Evolutionary conservation across 345 rosid genomes (phyloP), one percentile per base, ranked within the genome.

Genomic region (Ricinus communis): DNA sequence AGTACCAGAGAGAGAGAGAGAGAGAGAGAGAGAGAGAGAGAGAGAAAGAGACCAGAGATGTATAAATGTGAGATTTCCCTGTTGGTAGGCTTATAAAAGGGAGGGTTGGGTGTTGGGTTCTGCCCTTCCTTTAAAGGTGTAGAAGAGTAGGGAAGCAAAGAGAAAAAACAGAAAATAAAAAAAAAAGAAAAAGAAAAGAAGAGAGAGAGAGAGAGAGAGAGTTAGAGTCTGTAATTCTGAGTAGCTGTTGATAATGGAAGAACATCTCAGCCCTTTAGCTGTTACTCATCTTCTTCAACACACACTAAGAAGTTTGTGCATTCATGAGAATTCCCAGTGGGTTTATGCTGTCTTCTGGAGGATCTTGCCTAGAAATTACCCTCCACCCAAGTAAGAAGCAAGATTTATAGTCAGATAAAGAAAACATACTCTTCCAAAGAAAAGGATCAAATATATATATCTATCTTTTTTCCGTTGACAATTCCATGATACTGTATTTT

Each of bases 341-440:
- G 96, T 94, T 84, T 94, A 94, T 86, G 98, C 97, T 67, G 98
- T 94, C 71, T 94, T 94, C 65, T 94, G 98, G 98, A 90, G 98
- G 85, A 90, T 94, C 92, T 85, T 94, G 78, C 98, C 98, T 65
- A 88, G 98, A 74, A 94, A 91, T 60, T 94, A 94, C 77, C 98
- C 98, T 30, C 97, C 98, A 54, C 98, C 98, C 79, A 94, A 94
- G 98, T 94, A 90, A 88, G 86, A n/a, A 33, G 1, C 64, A 33
- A 33, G 2, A 33, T 33, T 2, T 6, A 33, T 33, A 33, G n/a
- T n/a, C n/a, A n/a, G n/a, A n/a, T n/a, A n/a, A n/a, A n/a, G n/a
- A n/a, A n/a, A n/a, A n/a, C n/a, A n/a, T n/a, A n/a, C n/a, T n/a
- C n/a, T n/a, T n/a, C n/a, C n/a, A n/a, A n/a, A n/a, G n/a, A n/a